Percentiles rank a stretch among this genome's conserved stretches.
Evolutionary conservation across 2,329 filamentous ascomycete species (phyloP).

Genomic region (Zymoseptoria ardabiliae): DNA sequence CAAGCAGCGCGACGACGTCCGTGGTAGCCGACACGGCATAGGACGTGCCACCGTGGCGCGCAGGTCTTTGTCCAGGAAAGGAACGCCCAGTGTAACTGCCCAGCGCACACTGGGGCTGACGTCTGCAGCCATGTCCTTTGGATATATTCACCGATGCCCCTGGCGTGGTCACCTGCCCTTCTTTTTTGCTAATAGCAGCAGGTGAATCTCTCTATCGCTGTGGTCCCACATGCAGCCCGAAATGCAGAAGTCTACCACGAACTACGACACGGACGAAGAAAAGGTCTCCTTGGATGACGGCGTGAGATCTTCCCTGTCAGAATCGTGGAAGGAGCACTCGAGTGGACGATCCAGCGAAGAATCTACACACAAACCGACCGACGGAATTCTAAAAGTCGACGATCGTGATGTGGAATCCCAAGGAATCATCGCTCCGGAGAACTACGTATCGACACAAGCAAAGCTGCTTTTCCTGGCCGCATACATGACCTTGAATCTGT

Average conservation of each 20-base stretch:
- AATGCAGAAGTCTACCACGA: not conserved
- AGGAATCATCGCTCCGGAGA: conserved; percentile 11
- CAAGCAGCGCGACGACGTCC: not conserved
- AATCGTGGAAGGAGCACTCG: not conserved
- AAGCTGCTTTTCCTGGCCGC: conserved; percentile 22
- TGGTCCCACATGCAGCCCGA: not conserved
- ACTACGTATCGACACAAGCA: conserved; percentile 13
- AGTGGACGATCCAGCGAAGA: not conserved
- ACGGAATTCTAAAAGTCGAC: not conserved
- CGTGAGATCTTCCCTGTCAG: not conserved
- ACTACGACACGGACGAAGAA: not conserved
- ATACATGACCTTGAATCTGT: conserved; percentile 47
- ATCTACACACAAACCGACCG: not conserved
- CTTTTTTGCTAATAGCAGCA: not conserved
- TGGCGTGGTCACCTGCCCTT: not conserved
- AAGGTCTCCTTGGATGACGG: not conserved
- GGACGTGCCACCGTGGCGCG: not conserved
- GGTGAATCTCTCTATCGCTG: not conserved
- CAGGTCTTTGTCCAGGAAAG: not conserved
- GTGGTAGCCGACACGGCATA: not conserved
- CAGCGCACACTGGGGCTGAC: not conserved
- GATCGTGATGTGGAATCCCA: not conserved
- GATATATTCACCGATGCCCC: not conserved
- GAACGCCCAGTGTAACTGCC: not conserved
- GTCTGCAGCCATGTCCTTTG: not conserved